phyloP scores from a whole-genome alignment of 225 moss, liverwort and hornwort genomes.

The Polytrichum formosum region DNA sequence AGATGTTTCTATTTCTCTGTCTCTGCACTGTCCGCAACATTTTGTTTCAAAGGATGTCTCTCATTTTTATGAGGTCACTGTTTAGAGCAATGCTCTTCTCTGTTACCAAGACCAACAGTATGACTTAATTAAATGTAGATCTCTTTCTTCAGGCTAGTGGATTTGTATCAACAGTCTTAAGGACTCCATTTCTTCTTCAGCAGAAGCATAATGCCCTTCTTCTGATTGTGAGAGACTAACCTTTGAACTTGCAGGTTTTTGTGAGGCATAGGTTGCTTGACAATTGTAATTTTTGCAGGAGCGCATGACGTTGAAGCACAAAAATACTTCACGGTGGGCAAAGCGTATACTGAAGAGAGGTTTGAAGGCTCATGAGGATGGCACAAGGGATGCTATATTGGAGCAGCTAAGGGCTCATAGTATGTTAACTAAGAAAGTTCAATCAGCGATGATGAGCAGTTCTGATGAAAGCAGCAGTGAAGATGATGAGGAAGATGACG shows the following conservation, averaged over 20 bases:
- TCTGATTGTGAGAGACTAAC: too few species aligned
- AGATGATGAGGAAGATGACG: slow-evolving; percentile 52
- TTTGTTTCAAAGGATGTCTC: background rate
- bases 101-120: too few species aligned
- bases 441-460: slow-evolving; percentile 64
- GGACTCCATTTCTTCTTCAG: too few species aligned
- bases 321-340: slow-evolving; percentile 94
- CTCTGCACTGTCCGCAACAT: background rate
- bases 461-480: slow-evolving; percentile 62
- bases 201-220: too few species aligned
- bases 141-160: too few species aligned
- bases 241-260: too few species aligned
- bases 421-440: slow-evolving; percentile 84
- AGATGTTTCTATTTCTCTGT: background rate
- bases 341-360: slow-evolving; percentile 90
- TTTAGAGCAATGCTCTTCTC: too few species aligned
- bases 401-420: slow-evolving; percentile 94
- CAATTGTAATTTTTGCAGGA: slow-evolving; percentile 46
- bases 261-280: too few species aligned
- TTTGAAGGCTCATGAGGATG: slow-evolving; percentile 81
- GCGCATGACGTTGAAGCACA: slow-evolving; percentile 99
- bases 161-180: too few species aligned
- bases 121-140: too few species aligned
- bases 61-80: background rate
- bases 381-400: slow-evolving; percentile 86